phyloP scores from a whole-genome alignment of 2,329 filamentous ascomycete genomes.

The Aureobasidium uvarum region DNA sequence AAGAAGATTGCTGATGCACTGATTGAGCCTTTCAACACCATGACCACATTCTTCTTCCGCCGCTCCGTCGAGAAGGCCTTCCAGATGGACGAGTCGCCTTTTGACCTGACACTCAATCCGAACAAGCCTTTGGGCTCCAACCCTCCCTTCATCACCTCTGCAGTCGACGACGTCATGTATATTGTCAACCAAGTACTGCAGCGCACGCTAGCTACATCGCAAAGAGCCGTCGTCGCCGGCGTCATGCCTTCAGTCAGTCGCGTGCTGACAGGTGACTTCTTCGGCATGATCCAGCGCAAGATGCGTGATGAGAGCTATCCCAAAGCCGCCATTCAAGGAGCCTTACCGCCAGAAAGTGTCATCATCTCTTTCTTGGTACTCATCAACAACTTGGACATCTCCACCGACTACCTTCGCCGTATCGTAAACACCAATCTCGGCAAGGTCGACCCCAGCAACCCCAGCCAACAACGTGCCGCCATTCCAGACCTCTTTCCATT shows the following conservation, averaged over 20 bases:
- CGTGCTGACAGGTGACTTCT: slow-evolving; percentile 83
- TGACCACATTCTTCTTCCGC: slow-evolving; percentile 96
- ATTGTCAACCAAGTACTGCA: slow-evolving; percentile 92
- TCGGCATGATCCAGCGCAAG: slow-evolving; percentile 95
- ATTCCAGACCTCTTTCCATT: slow-evolving; percentile 69
- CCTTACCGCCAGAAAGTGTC: slow-evolving; percentile 80
- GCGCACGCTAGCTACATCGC: slow-evolving; percentile 80
- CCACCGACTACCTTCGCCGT: slow-evolving; percentile 83
- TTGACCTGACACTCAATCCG: slow-evolving; percentile 72
- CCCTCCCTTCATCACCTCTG: slow-evolving; percentile 87
- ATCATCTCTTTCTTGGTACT: slow-evolving; percentile 87
- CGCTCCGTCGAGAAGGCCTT: slow-evolving; percentile 97
- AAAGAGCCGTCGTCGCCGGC: slow-evolving; percentile 71
- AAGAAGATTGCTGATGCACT: slow-evolving; percentile 75
- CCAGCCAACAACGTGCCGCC: slow-evolving; percentile 37
- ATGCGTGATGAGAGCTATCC: slow-evolving; percentile 97
- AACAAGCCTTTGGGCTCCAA: slow-evolving; percentile 70
- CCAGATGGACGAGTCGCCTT: slow-evolving; percentile 86
- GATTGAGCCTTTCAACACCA: slow-evolving; percentile 76
- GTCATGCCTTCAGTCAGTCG: slow-evolving; percentile 76
- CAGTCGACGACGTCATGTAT: slow-evolving; percentile 99
- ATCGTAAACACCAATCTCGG: slow-evolving; percentile 71
- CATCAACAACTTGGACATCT: slow-evolving; percentile 92
- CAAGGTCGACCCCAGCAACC: slow-evolving; percentile 26
- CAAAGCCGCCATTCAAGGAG: slow-evolving; percentile 71